Evolutionary conservation across 495 filamentous ascomycete genomes (phyloP), one percentile per base, ranked within the genome.

Genomic region (Pseudomonodictys pantanalensis): DNA sequence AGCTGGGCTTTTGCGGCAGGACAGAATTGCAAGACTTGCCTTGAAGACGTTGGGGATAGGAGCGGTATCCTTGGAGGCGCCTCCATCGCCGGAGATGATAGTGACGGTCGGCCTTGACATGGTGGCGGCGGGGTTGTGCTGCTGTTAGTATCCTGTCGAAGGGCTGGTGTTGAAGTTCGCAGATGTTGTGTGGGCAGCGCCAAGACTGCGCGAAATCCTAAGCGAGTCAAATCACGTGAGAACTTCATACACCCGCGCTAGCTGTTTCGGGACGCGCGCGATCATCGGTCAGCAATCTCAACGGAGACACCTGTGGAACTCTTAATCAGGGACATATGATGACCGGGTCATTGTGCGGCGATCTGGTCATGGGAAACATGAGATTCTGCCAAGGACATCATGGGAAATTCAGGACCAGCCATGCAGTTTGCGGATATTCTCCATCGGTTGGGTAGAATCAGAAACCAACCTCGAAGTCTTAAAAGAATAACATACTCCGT

Each of bases 11-110:
- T 22, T 32, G 23, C 18, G 28, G n/a, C 39, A 18, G 32, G 24
- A 22, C 15, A 30, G 7, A 26, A 32, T 9, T n/a, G 20, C 3
- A 3, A 6, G 15, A 60, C 62, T 54, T n/a, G 89, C 81, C 75
- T 82, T 81, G 87, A 98, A 98, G 77, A 98, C 93, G 73, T 88
- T 81, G 68, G 93, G 93, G 62, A 98, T 86, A 72, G 92, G 85
- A 76, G 88, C 82, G 70, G 91, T 92, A 71, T 84, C 82, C 73
- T 88, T 87, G 79, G 85, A 87, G 79, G 92, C 79, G 76, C 86
- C 82, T 79, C 93, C 95, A 85, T 95, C 91, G 75, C 88, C 89
- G 74, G 83, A 81, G 80, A 95, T 83, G 78, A 98, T 90, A 73
- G 90, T 89, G 77, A 63, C 60, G 3, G 60, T 63, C 15, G 60